These are phyloP conservation scores for Tricholoma sp. DNA, from an alignment of 768 basidiomycete species.

Conservation along the genomic window DNA sequence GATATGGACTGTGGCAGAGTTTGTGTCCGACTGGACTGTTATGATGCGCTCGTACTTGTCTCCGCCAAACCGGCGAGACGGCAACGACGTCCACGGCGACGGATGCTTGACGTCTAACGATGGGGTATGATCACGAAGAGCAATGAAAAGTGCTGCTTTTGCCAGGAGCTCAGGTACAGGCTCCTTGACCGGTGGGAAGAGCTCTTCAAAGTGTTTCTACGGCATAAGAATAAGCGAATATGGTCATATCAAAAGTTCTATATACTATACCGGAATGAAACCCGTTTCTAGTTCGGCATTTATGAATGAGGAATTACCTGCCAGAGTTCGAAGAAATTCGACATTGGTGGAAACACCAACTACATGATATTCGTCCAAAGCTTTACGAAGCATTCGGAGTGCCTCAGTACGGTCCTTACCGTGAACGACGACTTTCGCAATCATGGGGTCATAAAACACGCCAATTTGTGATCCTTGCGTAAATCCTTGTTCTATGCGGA, in stretches of 20 bases:
- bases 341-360: slow-evolving; percentile 91
- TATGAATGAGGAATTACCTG: slow-evolving; percentile 74
- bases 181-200: slow-evolving; percentile 65
- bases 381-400: slow-evolving; percentile 70
- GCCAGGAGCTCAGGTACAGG: slow-evolving; percentile 65
- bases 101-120: slow-evolving; percentile 17
- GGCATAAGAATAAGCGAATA: not conserved
- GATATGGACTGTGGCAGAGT: slow-evolving; percentile 36
- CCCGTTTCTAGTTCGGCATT: slow-evolving; percentile 84
- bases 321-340: slow-evolving; percentile 77
- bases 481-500: slow-evolving; percentile 92
- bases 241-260: not conserved
- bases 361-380: slow-evolving; percentile 84
- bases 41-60: slow-evolving; percentile 60
- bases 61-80: slow-evolving; percentile 75
- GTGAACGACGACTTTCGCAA: slow-evolving; percentile 87
- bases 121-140: slow-evolving; percentile 53
- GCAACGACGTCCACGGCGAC: slow-evolving; percentile 68
- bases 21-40: slow-evolving; percentile 54
- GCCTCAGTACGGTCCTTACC: slow-evolving; percentile 83
- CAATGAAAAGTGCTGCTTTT: slow-evolving; percentile 74
- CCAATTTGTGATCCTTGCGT: slow-evolving; percentile 74
- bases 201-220: slow-evolving; percentile 76
- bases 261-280: slow-evolving; percentile 65
- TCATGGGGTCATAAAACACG: slow-evolving; percentile 90